These are phyloP conservation scores for Aschersonia sp. DNA, from an alignment of 2,329 filamentous ascomycete species.

Conservation along the genomic window DNA sequence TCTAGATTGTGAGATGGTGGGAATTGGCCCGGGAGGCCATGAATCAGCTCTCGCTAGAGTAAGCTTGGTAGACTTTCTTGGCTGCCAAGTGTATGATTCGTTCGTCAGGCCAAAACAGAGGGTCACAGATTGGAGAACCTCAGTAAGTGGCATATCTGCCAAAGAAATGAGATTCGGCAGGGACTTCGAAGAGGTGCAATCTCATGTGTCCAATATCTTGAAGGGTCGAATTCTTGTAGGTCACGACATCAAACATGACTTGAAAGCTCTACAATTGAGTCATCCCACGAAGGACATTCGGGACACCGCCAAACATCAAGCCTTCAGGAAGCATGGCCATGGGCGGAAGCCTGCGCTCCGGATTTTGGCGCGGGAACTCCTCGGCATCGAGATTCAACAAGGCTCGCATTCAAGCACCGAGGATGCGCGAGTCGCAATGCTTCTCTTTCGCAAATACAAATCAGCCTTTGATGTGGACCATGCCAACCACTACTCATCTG, in stretches of 20 bases:
- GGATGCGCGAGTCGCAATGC: slow-evolving; percentile 83
- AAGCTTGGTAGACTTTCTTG: slow-evolving; percentile 87
- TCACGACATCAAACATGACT: slow-evolving; percentile 69
- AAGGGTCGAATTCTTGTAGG: slow-evolving; percentile 63
- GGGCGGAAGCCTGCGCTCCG: slow-evolving; percentile 57
- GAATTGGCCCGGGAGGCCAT: slow-evolving; percentile 56
- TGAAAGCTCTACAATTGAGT: slow-evolving; percentile 60
- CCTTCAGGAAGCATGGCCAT: slow-evolving; percentile 54
- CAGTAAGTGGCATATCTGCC: slow-evolving; percentile 67
- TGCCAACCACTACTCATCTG: slow-evolving; percentile 46
- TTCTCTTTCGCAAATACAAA: slow-evolving; percentile 74
- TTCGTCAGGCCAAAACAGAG: slow-evolving; percentile 66
- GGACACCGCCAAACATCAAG: slow-evolving; percentile 67
- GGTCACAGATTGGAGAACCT: slow-evolving; percentile 84
- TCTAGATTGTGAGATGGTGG: slow-evolving; percentile 98
- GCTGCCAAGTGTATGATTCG: slow-evolving; percentile 84
- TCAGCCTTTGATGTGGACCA: slow-evolving; percentile 73
- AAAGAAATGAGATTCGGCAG: slow-evolving; percentile 58
- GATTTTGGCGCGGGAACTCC: slow-evolving; percentile 38
- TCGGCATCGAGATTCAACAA: slow-evolving; percentile 48
- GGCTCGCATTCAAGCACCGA: slow-evolving; percentile 53
- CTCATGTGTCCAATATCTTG: slow-evolving; percentile 54
- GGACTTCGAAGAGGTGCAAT: slow-evolving; percentile 63
- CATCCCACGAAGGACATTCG: slow-evolving; percentile 69
- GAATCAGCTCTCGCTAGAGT: slow-evolving; percentile 72